Base-by-base conservation (phyloP, 805 yeast genomes). In the Zygosaccharomyces pseudorouxii region DNA sequence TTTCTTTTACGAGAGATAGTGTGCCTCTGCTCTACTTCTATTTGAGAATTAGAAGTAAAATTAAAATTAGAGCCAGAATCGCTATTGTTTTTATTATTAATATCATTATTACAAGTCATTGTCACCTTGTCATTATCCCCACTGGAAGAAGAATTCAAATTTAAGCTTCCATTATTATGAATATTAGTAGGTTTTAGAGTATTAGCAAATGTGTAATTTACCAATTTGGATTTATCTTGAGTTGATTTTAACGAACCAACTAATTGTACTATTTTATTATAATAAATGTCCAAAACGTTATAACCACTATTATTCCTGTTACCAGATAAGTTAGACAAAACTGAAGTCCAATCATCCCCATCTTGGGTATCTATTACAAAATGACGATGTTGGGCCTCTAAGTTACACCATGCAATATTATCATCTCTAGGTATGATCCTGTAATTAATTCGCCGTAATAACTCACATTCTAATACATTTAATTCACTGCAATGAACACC, bases 381-480 rank as follows among this genome's bases (percentile, higher is more conserved):
- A 18, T 39, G 43, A 16, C 53, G 53, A 4, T 51, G 38, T 47
- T 62, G 54, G 19, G 54, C 39, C 55, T 59, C 67, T 60, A 72
- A 46, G 60, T 64, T 50, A 63, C 73, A 60, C 69, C 73, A 74
- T 33, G 64, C 55, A 12, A 69, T 63, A 47, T 71, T 71, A 23
- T 60, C 55, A 52, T 71, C 71, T 50, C 76, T 58, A 2, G 93
- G 92, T 3, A 86, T 76, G 11, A 86, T 81, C 52, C 86, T 73
- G 79, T 93, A 92, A 50, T 82, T 80, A 8, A 92, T 92, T 52
- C 89, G 74, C 42, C 78, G 77, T 39, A 92, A 74, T 59, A 93
- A 89, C 66, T 93, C 98, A 46, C 86, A 81, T 63, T 92, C 99
- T 41, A 92, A 72, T 47, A 92, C 75, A 65, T 93, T 93, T 55